Conservation (phyloP, 2,329 filamentous ascomycete genomes). For the Fusarium siculi region DNA sequence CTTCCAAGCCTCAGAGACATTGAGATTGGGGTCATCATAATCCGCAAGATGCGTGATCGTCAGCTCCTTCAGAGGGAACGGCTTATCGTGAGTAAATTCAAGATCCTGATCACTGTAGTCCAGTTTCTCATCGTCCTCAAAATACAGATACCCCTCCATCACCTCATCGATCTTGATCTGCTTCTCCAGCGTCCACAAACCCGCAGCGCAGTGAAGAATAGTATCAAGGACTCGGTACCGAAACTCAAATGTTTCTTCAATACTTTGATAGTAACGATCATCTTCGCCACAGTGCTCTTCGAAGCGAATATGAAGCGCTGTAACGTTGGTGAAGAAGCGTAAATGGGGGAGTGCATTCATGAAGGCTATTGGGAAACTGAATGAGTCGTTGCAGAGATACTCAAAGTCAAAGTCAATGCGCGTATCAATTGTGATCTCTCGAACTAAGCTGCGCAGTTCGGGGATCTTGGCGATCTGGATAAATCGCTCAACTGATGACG, state of each 20-base stretch:
- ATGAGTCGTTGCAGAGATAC: neutral
- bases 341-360: conserved; percentile 6
- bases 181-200: conserved; percentile 17
- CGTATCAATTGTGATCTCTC: conserved; percentile 27
- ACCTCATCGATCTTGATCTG: conserved; percentile 10
- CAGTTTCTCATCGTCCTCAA: neutral
- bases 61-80: conserved; percentile 10
- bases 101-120: neutral
- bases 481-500: conserved; percentile 17
- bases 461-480: conserved; percentile 9
- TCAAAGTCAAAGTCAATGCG: conserved; percentile 5
- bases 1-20: conserved; percentile 3
- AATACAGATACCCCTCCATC: neutral
- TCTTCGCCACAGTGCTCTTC: conserved; percentile 10
- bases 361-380: neutral
- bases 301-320: conserved; percentile 10
- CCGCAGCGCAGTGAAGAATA: conserved; percentile 21
- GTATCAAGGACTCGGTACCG: conserved; percentile 29
- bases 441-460: conserved; percentile 4
- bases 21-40: neutral
- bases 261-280: accelerated
- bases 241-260: conserved; percentile 21
- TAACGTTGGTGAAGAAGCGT: neutral
- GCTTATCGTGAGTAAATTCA: accelerated
- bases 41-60: conserved; percentile 27